phyloP scores from a whole-genome alignment of 148 eudicot genomes.

The Linanthus parryae region DNA sequence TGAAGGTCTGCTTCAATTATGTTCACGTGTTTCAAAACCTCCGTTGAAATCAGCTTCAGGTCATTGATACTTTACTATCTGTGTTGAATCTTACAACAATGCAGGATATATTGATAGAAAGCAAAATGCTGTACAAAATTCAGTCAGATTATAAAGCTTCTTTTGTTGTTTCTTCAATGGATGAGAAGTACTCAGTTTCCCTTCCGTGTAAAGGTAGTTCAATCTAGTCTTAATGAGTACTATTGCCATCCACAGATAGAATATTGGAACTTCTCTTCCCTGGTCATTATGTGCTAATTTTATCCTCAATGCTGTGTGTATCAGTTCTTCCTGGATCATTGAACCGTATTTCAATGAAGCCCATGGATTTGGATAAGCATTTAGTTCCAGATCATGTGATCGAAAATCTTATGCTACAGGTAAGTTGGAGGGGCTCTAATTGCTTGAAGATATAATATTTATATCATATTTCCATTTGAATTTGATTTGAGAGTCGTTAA shows the following conservation, averaged over 20 bases:
- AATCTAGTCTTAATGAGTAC: background rate
- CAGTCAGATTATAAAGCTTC: conserved; percentile 49
- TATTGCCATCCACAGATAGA: too few species aligned
- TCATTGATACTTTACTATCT: background rate
- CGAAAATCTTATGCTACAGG: conserved; percentile 52
- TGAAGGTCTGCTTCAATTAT: conserved; percentile 30
- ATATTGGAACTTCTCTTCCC: too few species aligned
- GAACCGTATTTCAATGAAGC: conserved; percentile 15
- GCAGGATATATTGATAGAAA: conserved; percentile 37
- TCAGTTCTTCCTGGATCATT: conserved; percentile 55
- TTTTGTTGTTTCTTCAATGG: conserved; percentile 24
- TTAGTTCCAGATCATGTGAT: conserved; percentile 45
- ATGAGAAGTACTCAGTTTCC: conserved; percentile 21
- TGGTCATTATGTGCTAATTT: conserved; percentile 5
- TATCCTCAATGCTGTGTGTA: background rate
- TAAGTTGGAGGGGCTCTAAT: too few species aligned
- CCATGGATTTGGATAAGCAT: conserved; percentile 16
- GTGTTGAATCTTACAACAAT: background rate
- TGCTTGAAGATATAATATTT: too few species aligned
- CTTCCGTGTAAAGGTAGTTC: conserved; percentile 50
- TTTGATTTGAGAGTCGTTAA: background rate
- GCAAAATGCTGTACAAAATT: conserved; percentile 40
- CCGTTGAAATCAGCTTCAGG: background rate
- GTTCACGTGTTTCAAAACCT: background rate
- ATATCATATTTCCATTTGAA: background rate